Evolutionary conservation across 352 stramenopile genomes (phyloP).

Genomic region (Globisporangium paroecandrum): DNA sequence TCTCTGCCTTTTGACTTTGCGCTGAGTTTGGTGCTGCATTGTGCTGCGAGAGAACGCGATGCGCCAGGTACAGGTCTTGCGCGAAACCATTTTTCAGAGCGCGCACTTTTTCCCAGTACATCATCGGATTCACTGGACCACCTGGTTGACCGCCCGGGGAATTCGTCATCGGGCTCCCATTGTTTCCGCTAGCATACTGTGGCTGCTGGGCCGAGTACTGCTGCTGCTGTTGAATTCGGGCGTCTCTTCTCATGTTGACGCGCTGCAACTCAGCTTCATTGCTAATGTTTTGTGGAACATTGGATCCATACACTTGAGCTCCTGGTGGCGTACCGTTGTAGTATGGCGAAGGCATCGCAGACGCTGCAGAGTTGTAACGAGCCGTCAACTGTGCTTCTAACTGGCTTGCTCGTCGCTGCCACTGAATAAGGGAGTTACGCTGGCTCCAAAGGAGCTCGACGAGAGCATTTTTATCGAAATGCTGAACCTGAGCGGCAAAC

Average conservation of each 20-base stretch:
- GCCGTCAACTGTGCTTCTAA: slow-evolving; percentile 46
- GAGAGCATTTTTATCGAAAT: slow-evolving; percentile 56
- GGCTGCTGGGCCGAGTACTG: slow-evolving; percentile 23
- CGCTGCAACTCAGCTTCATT: slow-evolving; percentile 53
- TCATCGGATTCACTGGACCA: slow-evolving; percentile 27
- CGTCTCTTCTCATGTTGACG: slow-evolving; percentile 33
- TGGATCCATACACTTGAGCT: slow-evolving; percentile 16
- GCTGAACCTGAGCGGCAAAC: slow-evolving; percentile 66
- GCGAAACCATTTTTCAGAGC: slow-evolving; percentile 45
- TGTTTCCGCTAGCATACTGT: slow-evolving; percentile 19
- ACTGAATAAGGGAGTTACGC: slow-evolving; percentile 53
- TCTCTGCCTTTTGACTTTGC: slow-evolving; percentile 72
- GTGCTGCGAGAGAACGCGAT: slow-evolving; percentile 66
- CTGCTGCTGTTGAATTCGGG: slow-evolving; percentile 24
- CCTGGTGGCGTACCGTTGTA: slow-evolving; percentile 35
- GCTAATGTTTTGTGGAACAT: slow-evolving; percentile 27
- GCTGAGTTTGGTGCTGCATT: slow-evolving; percentile 51
- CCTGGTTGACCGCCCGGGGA: slow-evolving; percentile 11
- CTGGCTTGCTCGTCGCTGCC: slow-evolving; percentile 50
- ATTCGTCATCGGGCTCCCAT: slow-evolving; percentile 17
- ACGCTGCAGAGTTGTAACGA: slow-evolving; percentile 14
- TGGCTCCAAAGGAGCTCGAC: slow-evolving; percentile 80
- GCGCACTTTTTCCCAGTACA: slow-evolving; percentile 77
- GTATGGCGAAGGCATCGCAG: slow-evolving; percentile 25
- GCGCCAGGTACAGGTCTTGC: slow-evolving; percentile 50